Conservation (phyloP, 768 basidiomycete species). For the Trametopsis cervina region DNA sequence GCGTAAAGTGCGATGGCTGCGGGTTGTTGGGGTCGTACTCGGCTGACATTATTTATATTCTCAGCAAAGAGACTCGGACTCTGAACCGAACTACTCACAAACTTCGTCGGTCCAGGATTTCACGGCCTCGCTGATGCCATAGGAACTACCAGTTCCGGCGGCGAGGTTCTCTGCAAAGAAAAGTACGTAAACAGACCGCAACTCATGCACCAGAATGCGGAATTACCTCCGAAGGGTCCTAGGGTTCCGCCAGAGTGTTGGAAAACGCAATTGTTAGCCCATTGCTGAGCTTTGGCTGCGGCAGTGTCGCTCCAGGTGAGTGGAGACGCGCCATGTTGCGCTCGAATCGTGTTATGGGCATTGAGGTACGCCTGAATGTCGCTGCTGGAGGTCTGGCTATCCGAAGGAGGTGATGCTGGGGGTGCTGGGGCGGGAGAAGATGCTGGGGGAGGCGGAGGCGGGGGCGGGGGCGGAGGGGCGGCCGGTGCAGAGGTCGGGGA, state of each 20-base stretch:
- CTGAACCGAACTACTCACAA: constrained; percentile 30
- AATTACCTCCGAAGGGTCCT: constrained; percentile 54
- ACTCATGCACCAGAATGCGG: too few relatives aligned
- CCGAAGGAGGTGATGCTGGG: constrained; percentile 7
- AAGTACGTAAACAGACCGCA: neutral
- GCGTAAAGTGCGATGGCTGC: constrained; percentile 61
- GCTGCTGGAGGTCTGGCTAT: constrained; percentile 24
- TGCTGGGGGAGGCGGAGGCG: constrained; percentile 4
- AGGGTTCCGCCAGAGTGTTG: constrained; percentile 62
- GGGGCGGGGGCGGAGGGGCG: constrained; percentile 1
- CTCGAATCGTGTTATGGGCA: constrained; percentile 57
- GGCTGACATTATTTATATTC: constrained; percentile 28
- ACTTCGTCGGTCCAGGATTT: constrained; percentile 63
- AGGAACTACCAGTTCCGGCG: constrained; percentile 55
- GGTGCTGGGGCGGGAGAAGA: constrained; percentile 10
- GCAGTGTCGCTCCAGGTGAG: constrained; percentile 60
- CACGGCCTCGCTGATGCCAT: constrained; percentile 43
- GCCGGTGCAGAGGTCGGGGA: neutral
- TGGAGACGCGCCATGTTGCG: constrained; percentile 53
- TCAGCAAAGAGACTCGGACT: neutral
- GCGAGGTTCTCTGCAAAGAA: constrained; percentile 59
- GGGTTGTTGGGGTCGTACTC: constrained; percentile 54
- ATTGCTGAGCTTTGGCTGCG: constrained; percentile 58
- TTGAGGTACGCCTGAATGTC: constrained; percentile 49
- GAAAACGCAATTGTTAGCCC: constrained; percentile 64